Evolutionary conservation across 202 grass and related monocot species (phyloP).

Genomic region (Carex arenaria): DNA sequence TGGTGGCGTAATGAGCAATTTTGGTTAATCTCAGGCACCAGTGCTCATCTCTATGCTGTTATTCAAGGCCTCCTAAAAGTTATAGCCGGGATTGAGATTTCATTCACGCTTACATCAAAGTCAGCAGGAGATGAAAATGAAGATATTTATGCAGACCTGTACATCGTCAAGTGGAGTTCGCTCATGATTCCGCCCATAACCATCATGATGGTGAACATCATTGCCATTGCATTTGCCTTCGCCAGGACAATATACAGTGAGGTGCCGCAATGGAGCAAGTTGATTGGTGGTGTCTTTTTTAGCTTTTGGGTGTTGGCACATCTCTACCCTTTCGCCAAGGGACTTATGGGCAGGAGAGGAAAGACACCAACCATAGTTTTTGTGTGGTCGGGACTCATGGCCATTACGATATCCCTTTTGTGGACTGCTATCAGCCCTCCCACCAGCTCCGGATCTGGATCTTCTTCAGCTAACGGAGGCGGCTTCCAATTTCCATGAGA

Average conservation of each 20-base stretch:
- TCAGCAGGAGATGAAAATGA: constrained; percentile 70
- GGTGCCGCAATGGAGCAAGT: constrained; percentile 86
- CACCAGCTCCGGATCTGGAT: constrained; percentile 3
- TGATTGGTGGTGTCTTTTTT: constrained; percentile 91
- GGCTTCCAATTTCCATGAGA: constrained; percentile 77
- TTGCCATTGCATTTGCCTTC: constrained; percentile 93
- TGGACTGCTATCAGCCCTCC: constrained; percentile 90
- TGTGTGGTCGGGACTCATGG: constrained; percentile 78
- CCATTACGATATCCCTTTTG: constrained; percentile 80
- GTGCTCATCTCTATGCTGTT: constrained; percentile 79
- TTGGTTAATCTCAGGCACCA: constrained; percentile 70
- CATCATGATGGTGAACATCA: constrained; percentile 96
- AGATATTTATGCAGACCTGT: constrained; percentile 88
- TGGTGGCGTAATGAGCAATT: constrained; percentile 98
- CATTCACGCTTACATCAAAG: constrained; percentile 89
- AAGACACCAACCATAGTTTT: constrained; percentile 96
- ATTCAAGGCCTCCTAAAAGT: constrained; percentile 87
- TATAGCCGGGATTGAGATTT: constrained; percentile 96
- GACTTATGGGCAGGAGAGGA: constrained; percentile 82
- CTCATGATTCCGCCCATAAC: constrained; percentile 90
- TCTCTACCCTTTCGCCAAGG: constrained; percentile 90
- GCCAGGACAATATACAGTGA: constrained; percentile 80
- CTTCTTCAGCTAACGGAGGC: not conserved
- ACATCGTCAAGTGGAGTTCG: constrained; percentile 88
- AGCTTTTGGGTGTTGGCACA: constrained; percentile 95